Evolutionary conservation across 73 alveolate species (phyloP), one percentile per base, ranked within the genome.

Genomic region (Urostyla sp.): DNA sequence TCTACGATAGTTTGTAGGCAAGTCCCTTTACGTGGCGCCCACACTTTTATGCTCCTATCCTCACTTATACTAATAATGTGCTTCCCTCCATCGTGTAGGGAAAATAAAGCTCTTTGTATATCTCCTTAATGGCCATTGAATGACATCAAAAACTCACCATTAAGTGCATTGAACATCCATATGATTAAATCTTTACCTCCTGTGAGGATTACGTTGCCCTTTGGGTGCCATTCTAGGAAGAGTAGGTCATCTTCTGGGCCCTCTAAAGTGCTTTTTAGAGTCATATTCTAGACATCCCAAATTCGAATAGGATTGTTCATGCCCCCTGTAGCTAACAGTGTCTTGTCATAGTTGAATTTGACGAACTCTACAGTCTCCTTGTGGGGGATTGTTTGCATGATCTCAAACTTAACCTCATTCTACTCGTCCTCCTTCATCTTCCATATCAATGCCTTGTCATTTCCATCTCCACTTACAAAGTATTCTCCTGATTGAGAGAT

Each of bases 191-290:
- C 93, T 34, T 85, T 85, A 0, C 93, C 93, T 15, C 93, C 88
- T 1, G 83, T 56, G 23, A 76, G 44, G 26, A 85, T 40, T 26
- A 75, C 85, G 43, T 74, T 74, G 27, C 88, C 87, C 72, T 85
- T 85, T 7, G 86, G 88, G 53, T 85, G 93, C 93, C 93, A 85
- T 38, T 55, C 72, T 8, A 85, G 46, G 72, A 72, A 75, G 38
- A 36, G 23, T 0, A 85, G 37, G 76, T 85, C 93, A 34, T 85
- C 89, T 1, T 51, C 48, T 28, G 93, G 91, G n/a, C 91, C 87
- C 32, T 75, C 93, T 28, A 40, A 35, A 7, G 44, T 48, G 34
- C 40, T 32, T 36, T 51, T 73, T 38, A 85, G 81, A 32, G 59
- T 80, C 24, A 58, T 34, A 20, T 74, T 54, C 28, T 49, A 69